Base-by-base conservation (phyloP, 345 rosid species). In the Murraya paniculata region DNA sequence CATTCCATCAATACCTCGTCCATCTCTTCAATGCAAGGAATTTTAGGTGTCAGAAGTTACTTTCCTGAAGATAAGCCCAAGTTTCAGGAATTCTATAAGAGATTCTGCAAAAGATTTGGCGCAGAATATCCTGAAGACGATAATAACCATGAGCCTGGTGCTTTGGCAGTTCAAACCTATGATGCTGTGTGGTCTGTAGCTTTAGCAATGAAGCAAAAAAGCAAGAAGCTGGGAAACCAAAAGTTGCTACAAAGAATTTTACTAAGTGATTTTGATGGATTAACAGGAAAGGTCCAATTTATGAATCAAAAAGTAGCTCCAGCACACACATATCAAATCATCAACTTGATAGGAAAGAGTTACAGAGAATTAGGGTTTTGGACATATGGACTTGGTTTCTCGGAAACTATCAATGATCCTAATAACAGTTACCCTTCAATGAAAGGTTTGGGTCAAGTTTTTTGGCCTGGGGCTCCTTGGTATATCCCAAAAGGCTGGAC, bases 341-440 rank as follows among this genome's bases (percentile, higher is more conserved):
- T 80, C 33, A 85, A 85, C 64, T 24, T 80, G n/a, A 62, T 69
- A 1, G 85, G 78, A 75, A 80, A 39, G 74, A 80, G 82, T 64
- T 72, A 76, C 11, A 68, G 59, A 10, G 81, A 76, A 35, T 18
- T 85, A 2, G 85, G 85, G 25, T 82, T 78, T 36, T 85, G 88
- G 88, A 71, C 82, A 22, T 24, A 76, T 27, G 78, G 71, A 5
- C 33, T 41, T 19, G 87, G 85, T 7, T 81, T 84, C 78, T 74
- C 83, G 0, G 61, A 77, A 18, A 75, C 22, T 1, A 45, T 79
- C 2, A 61, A 65, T 13, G 38, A 50, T 30, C 9, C 19, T 28
- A 58, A 28, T 7, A 5, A 56, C 57, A 58, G 4, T 25, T 45
- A 2, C 55, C 1, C 31, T 16, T 65, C 83, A 0, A 79, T 84